Evolutionary conservation across 306 rosid genomes (phyloP).

Genomic region (Fragaria vesca): DNA sequence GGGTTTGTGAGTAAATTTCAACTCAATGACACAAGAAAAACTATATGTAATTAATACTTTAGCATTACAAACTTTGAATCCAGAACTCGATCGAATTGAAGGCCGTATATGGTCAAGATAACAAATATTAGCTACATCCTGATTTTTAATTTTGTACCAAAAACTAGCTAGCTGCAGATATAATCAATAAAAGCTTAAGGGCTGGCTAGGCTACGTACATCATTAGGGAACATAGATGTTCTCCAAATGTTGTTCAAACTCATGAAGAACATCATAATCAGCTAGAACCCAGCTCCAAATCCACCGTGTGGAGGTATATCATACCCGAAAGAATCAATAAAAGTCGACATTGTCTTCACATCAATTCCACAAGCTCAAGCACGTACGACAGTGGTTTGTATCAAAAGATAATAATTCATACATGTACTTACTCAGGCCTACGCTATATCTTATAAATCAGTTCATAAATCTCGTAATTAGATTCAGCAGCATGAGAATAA

Average conservation of each 20-base stretch:
- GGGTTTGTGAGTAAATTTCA: not conserved
- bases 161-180: not conserved
- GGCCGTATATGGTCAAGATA: not conserved
- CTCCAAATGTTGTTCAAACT: not conserved
- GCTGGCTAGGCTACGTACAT: not conserved
- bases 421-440: not conserved
- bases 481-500: not conserved
- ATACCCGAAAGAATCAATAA: not conserved
- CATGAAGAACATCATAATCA: not conserved
- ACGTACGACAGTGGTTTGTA: slow-evolving; percentile 24
- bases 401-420: not conserved
- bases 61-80: no score
- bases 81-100: not conserved
- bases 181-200: not conserved
- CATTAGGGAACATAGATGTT: not conserved
- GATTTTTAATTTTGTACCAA: not conserved
- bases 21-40: not conserved
- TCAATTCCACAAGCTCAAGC: slow-evolving; percentile 83
- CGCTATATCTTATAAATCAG: not conserved
- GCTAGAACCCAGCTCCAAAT: slow-evolving; percentile 43
- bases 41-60: not conserved
- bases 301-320: no score
- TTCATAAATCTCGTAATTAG: not conserved
- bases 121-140: not conserved
- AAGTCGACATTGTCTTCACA: slow-evolving; percentile 42